phyloP scores from a whole-genome alignment of 2,329 filamentous ascomycete species.

The Pyrenophora tritici-repentis region DNA sequence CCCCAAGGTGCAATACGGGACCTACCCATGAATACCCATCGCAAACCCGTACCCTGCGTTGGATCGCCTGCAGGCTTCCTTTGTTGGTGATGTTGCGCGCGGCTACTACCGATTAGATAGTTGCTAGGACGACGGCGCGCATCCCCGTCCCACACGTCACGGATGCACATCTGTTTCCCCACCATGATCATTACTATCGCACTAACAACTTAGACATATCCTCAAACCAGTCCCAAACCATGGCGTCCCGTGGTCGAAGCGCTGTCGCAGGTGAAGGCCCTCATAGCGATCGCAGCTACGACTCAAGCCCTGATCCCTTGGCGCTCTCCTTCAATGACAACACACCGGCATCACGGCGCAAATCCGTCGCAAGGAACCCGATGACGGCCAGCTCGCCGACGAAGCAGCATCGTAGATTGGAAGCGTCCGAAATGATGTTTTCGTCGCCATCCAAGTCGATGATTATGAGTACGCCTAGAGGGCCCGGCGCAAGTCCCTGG shows the following conservation, averaged over 20 bases:
- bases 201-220: slow-evolving; percentile 16
- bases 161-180: slow-evolving; percentile 17
- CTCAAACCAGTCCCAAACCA: slow-evolving; percentile 15
- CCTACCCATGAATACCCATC: slow-evolving; percentile 50
- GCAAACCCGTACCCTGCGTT: slow-evolving; percentile 26
- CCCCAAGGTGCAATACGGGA: not conserved
- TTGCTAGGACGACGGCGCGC: slow-evolving; percentile 36
- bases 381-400: slow-evolving; percentile 39
- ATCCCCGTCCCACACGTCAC: slow-evolving; percentile 20
- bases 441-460: slow-evolving; percentile 52
- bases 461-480: slow-evolving; percentile 49
- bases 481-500: slow-evolving; percentile 52
- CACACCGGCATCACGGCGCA: slow-evolving; percentile 26
- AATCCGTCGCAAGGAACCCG: slow-evolving; percentile 25
- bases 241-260: slow-evolving; percentile 33
- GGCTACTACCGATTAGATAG: slow-evolving; percentile 34
- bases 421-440: slow-evolving; percentile 28
- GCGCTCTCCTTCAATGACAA: slow-evolving; percentile 36
- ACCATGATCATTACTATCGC: slow-evolving; percentile 15
- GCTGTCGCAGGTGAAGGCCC: slow-evolving; percentile 21
- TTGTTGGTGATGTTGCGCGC: slow-evolving; percentile 21
- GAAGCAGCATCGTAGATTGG: slow-evolving; percentile 31
- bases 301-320: slow-evolving; percentile 48
- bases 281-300: slow-evolving; percentile 27
- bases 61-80: slow-evolving; percentile 13